Conservation (phyloP, 1,284 basidiomycete species). For the Ganoderma multipileum region DNA sequence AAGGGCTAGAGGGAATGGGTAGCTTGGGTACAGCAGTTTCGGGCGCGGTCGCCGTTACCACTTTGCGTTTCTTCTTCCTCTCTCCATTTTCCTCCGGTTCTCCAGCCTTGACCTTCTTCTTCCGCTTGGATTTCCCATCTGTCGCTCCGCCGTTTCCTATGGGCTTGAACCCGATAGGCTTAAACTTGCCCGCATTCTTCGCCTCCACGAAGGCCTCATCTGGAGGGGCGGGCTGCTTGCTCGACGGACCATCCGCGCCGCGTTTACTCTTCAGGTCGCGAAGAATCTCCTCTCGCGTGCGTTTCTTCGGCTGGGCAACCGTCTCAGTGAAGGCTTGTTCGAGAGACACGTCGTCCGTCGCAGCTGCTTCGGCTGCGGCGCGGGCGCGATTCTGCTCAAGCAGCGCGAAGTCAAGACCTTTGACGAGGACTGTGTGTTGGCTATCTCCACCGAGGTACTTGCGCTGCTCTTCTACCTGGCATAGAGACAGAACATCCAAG, state of each 20-base stretch:
- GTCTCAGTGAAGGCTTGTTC: constrained; percentile 72
- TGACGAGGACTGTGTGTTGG: constrained; percentile 86
- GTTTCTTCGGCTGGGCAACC: constrained; percentile 55
- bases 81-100: constrained; percentile 33
- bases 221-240: constrained; percentile 21
- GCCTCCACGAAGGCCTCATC: constrained; percentile 53
- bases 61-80: constrained; percentile 43
- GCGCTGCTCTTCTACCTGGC: constrained; percentile 79
- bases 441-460: constrained; percentile 89
- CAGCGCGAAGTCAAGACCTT: constrained; percentile 89
- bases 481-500: background rate
- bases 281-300: constrained; percentile 76
- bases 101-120: constrained; percentile 41
- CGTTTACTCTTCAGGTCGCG: constrained; percentile 75
- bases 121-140: constrained; percentile 40
- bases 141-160: constrained; percentile 44
- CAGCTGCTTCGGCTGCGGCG: constrained; percentile 53
- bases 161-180: constrained; percentile 79
- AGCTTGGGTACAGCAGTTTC: background rate
- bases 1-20: constrained; percentile 50
- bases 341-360: constrained; percentile 78
- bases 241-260: constrained; percentile 33
- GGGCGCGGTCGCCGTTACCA: constrained; percentile 37
- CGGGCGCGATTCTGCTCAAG: constrained; percentile 85
- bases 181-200: constrained; percentile 76